Evolutionary conservation across 169 alveolate species (phyloP).

Genomic region (Theileria parva): DNA sequence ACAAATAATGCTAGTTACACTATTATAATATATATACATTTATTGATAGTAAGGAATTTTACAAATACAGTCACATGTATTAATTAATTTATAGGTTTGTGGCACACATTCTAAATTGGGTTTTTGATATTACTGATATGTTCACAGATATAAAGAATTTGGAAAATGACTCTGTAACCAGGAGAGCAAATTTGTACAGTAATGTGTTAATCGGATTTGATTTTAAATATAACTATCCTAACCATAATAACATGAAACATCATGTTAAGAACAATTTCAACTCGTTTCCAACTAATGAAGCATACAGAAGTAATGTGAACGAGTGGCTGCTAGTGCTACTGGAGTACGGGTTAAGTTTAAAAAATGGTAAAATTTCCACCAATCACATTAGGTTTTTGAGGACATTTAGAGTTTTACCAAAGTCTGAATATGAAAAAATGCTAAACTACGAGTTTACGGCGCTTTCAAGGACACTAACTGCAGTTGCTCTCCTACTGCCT

Average conservation of each 20-base stretch:
- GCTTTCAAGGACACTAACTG: constrained; percentile 1
- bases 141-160: neutral
- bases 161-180: neutral
- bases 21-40: too few relatives aligned
- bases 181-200: neutral
- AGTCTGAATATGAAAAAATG: neutral
- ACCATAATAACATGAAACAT: neutral
- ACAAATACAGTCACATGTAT: neutral
- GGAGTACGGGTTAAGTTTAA: neutral
- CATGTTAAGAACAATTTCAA: neutral
- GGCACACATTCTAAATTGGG: neutral
- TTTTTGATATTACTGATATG: constrained; percentile 13
- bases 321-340: constrained; percentile 11
- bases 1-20: constrained; percentile 9
- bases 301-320: constrained; percentile 7
- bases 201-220: neutral
- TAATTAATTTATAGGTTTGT: constrained; percentile 4
- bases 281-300: neutral
- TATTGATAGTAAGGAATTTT: neutral
- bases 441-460: constrained; percentile 11
- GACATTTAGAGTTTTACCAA: neutral
- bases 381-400: neutral
- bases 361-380: neutral
- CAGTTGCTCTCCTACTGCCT: neutral
- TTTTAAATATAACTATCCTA: neutral